These are phyloP conservation scores for Alnus glutinosa DNA, from an alignment of 306 rosid genomes.

Conservation along the genomic window DNA sequence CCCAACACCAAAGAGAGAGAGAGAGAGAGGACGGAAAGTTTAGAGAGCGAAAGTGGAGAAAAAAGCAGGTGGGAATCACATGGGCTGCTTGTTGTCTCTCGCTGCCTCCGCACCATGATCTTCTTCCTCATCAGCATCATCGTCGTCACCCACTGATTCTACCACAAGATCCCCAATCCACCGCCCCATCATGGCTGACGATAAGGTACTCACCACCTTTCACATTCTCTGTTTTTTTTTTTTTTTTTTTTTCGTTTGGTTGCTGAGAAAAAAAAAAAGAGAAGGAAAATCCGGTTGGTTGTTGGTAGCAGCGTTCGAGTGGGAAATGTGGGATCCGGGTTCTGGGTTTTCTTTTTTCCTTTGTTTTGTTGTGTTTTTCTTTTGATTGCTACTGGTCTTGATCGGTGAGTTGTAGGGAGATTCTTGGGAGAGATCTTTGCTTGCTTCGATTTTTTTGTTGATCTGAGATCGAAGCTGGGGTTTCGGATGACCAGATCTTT, in stretches of 20 bases:
- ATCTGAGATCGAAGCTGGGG: slow-evolving; percentile 34
- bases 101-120: slow-evolving; percentile 41
- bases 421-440: slow-evolving; percentile 9
- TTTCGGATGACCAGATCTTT: slow-evolving; percentile 1
- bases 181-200: slow-evolving; percentile 74
- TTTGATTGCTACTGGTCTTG: slow-evolving; percentile 7
- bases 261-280: slow-evolving; percentile 28
- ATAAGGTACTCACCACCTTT: slow-evolving; percentile 57
- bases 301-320: neutral
- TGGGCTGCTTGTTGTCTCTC: slow-evolving; percentile 77
- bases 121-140: slow-evolving; percentile 36
- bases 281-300: neutral
- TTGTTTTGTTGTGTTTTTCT: slow-evolving; percentile 12
- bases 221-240: neutral
- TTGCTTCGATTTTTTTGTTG: slow-evolving; percentile 15
- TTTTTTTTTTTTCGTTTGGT: slow-evolving; percentile 9
- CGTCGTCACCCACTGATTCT: slow-evolving; percentile 25
- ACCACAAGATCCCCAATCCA: slow-evolving; percentile 22
- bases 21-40: slow-evolving; percentile 8
- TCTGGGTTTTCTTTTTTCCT: slow-evolving; percentile 7
- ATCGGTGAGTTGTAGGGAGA: slow-evolving; percentile 18
- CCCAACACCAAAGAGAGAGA: neutral
- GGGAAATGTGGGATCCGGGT: slow-evolving; percentile 24
- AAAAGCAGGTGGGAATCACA: slow-evolving; percentile 79
- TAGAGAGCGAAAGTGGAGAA: slow-evolving; percentile 18